These are phyloP conservation scores for Alloteropsis semialata DNA, from an alignment of 176 grass and related monocot genomes.

Conservation along the genomic window DNA sequence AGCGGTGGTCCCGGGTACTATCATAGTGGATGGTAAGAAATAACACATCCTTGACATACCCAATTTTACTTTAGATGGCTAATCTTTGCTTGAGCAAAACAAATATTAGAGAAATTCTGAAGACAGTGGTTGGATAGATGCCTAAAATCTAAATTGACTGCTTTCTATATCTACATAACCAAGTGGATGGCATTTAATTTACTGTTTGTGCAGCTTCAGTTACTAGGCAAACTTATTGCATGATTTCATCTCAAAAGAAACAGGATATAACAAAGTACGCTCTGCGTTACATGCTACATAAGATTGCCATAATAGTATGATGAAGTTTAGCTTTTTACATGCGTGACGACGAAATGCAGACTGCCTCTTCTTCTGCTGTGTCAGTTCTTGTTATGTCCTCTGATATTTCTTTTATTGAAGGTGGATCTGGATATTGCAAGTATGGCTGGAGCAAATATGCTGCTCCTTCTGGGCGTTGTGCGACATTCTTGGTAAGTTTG, in stretches of 20 bases:
- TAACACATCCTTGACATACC: neutral
- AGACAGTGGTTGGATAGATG: neutral
- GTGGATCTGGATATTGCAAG: conserved; percentile 98
- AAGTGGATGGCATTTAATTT: neutral
- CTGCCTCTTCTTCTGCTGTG: neutral
- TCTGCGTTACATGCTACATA: neutral
- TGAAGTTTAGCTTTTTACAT: neutral
- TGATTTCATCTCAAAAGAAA: neutral
- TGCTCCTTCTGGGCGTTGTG: conserved; percentile 89
- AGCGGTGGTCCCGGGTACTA: conserved; percentile 58
- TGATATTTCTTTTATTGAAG: conserved; percentile 44
- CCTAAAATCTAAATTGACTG: neutral
- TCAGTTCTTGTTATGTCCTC: neutral
- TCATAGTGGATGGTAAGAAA: conserved; percentile 81
- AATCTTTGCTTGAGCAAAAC: neutral
- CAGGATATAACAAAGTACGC: neutral
- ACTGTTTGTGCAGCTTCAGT: neutral
- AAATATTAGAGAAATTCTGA: neutral
- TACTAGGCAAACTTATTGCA: neutral
- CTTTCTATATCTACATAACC: neutral
- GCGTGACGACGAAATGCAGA: neutral
- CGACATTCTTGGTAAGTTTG: conserved; percentile 81
- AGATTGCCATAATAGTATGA: neutral
- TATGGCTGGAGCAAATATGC: conserved; percentile 97
- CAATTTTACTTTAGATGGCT: neutral